Conservation (phyloP, 352 stramenopile genomes). For the Pythium coloratum region DNA sequence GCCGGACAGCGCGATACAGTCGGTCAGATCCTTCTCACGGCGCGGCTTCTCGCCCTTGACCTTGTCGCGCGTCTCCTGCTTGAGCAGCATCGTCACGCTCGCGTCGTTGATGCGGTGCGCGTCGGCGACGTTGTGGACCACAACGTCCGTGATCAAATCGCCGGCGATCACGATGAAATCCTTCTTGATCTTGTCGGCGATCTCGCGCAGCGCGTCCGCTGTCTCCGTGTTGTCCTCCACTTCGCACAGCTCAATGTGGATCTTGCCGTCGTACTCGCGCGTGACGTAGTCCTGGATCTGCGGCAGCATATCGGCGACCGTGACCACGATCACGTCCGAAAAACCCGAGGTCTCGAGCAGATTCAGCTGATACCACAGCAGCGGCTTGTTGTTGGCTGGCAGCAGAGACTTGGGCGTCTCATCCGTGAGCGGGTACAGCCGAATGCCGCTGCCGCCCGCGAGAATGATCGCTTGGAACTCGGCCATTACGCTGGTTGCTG, state of each 20-base stretch:
- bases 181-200: constrained; percentile 75
- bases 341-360: constrained; percentile 82
- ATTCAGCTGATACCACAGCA: constrained; percentile 84
- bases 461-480: constrained; percentile 87
- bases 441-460: constrained; percentile 74
- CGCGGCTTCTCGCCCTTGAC: constrained; percentile 68
- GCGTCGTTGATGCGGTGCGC: constrained; percentile 83
- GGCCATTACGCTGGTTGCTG: constrained; percentile 39
- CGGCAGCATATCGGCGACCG: constrained; percentile 53
- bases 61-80: constrained; percentile 48
- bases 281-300: constrained; percentile 77
- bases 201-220: constrained; percentile 64
- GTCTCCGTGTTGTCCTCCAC: constrained; percentile 76
- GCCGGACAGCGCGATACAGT: constrained; percentile 73
- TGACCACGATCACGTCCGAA: constrained; percentile 73
- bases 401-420: constrained; percentile 77
- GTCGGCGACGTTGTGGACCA: constrained; percentile 80
- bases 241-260: constrained; percentile 73
- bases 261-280: constrained; percentile 79
- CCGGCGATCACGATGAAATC: constrained; percentile 84
- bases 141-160: constrained; percentile 76
- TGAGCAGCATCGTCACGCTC: constrained; percentile 82
- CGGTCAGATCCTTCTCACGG: constrained; percentile 79
- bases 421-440: constrained; percentile 77
- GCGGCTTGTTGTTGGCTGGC: constrained; percentile 55